phyloP scores from a whole-genome alignment of 257 asterid species.

The Cruciata laevipes region DNA sequence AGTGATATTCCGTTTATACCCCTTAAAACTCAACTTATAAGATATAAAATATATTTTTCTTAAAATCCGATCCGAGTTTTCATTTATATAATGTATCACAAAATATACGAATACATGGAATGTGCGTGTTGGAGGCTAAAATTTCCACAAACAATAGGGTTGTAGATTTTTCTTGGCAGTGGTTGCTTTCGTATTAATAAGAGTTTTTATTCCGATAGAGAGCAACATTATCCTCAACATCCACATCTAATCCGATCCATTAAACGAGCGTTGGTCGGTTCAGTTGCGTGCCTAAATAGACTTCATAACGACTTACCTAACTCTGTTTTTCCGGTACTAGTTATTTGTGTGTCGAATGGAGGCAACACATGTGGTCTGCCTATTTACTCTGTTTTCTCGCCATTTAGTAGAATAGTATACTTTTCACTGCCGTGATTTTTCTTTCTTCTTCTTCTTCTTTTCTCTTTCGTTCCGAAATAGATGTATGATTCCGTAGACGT shows the following conservation, averaged over 20 bases:
- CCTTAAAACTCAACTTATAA: too few relatives aligned
- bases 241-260: neutral
- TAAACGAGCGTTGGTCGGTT: constrained; percentile 2
- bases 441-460: neutral
- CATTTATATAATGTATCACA: too few relatives aligned
- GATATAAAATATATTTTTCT: too few relatives aligned
- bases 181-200: neutral
- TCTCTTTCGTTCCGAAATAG: neutral
- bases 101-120: neutral
- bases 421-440: neutral
- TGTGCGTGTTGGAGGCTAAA: neutral
- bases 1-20: too few relatives aligned
- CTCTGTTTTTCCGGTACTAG: constrained; percentile 23
- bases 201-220: neutral
- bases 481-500: neutral
- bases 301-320: constrained; percentile 47
- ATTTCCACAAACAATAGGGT: neutral
- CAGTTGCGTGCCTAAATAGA: constrained; percentile 20
- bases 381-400: neutral
- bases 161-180: neutral
- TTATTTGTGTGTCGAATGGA: constrained; percentile 19
- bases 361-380: constrained; percentile 31
- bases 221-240: constrained; percentile 3
- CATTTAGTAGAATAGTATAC: too few relatives aligned
- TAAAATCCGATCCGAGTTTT: too few relatives aligned